Conservation (phyloP, 805 yeast species). For the Hanseniaspora occidentalis region DNA sequence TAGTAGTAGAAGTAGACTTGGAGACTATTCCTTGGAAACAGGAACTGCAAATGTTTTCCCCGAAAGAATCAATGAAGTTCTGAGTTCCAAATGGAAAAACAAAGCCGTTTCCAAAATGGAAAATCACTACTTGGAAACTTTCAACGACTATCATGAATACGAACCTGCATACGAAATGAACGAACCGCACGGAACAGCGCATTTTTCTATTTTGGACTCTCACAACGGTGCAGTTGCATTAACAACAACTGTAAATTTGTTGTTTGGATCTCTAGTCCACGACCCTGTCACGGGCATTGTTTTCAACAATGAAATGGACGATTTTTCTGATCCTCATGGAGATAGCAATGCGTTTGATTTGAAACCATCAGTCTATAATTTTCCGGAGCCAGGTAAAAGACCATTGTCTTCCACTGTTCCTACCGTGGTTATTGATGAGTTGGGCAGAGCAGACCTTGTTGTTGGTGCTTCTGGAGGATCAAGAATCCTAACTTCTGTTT, state of each 20-base stretch:
- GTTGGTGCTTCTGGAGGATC: slow-evolving; percentile 96
- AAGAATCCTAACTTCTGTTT: slow-evolving; percentile 67
- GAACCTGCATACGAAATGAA: slow-evolving; percentile 65
- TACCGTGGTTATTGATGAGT: slow-evolving; percentile 41
- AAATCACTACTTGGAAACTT: slow-evolving; percentile 29
- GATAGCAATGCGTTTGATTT: slow-evolving; percentile 63
- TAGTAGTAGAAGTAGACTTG: slow-evolving; percentile 72
- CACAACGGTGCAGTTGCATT: slow-evolving; percentile 68
- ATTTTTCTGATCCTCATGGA: slow-evolving; percentile 54
- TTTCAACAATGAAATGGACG: slow-evolving; percentile 89
- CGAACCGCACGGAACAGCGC: slow-evolving; percentile 88
- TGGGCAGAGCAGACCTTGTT: slow-evolving; percentile 44
- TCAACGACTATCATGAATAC: slow-evolving; percentile 56
- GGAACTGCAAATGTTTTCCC: slow-evolving; percentile 17
- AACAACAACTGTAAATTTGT: slow-evolving; percentile 78
- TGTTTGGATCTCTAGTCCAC: slow-evolving; percentile 73
- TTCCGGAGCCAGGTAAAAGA: slow-evolving; percentile 59
- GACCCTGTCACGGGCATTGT: slow-evolving; percentile 76
- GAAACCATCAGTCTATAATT: slow-evolving; percentile 71
- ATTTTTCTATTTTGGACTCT: slow-evolving; percentile 66
- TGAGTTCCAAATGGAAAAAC: slow-evolving; percentile 45
- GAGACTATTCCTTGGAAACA: slow-evolving; percentile 35
- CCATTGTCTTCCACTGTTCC: slow-evolving; percentile 83
- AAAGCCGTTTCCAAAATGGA: slow-evolving; percentile 38
- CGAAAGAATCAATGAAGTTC: slow-evolving; percentile 31